Conservation (phyloP, 441 rosid genomes). For the Euphorbia celastroides region DNA sequence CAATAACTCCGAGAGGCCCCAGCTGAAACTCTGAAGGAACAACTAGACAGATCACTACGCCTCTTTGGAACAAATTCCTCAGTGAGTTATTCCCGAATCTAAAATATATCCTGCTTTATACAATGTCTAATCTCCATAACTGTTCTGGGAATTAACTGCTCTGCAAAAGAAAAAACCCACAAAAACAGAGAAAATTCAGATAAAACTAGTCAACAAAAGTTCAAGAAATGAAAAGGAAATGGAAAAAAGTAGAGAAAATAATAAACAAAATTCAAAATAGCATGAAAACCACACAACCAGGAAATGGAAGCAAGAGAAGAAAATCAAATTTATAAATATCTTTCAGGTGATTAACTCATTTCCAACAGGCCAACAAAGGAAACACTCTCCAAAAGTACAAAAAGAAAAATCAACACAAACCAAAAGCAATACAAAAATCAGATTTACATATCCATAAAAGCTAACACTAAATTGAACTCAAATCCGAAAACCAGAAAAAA, state of each 20-base stretch:
- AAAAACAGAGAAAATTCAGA: constrained; percentile 1
- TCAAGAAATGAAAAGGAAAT: background rate
- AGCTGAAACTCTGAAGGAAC: constrained; percentile 14
- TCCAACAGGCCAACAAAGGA: background rate
- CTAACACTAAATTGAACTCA: background rate
- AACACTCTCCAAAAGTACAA: background rate
- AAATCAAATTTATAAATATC: background rate
- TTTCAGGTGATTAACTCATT: background rate
- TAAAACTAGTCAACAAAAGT: background rate
- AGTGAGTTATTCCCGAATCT: background rate
- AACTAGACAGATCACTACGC: constrained; percentile 15
- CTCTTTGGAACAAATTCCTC: constrained; percentile 18
- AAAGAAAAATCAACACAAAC: background rate
- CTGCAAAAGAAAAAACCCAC: constrained; percentile 19
- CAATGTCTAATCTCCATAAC: background rate
- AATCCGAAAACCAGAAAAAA: constrained; percentile 14
- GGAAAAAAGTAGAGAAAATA: background rate
- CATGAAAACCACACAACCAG: background rate
- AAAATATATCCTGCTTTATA: background rate
- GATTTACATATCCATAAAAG: background rate
- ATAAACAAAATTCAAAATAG: background rate
- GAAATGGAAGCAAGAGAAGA: background rate
- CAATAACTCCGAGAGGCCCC: constrained; percentile 20
- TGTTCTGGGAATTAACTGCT: constrained; percentile 4
- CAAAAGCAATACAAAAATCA: background rate